These are phyloP conservation scores for Tetradesmus obliquus DNA, from an alignment of 139 green algal species.

Conservation along the genomic window DNA sequence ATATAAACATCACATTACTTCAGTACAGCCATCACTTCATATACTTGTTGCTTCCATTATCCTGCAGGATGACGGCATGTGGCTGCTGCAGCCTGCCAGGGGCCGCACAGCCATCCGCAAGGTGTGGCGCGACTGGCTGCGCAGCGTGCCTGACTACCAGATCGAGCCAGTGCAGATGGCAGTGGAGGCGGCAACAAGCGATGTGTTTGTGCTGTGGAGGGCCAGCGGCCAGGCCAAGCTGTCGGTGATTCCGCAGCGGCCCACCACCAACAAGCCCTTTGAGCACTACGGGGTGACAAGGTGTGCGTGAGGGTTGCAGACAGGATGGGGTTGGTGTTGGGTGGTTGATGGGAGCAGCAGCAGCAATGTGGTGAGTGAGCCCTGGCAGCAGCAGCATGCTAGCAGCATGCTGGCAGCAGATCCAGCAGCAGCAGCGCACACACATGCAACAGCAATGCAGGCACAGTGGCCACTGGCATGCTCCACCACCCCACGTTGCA, in stretches of 20 bases:
- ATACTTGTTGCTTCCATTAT: too few species aligned
- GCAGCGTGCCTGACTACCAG: slow-evolving; percentile 40
- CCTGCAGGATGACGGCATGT: slow-evolving; percentile 45
- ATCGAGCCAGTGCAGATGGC: neutral
- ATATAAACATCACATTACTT: too few species aligned
- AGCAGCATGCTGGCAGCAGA: neutral
- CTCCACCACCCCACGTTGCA: neutral
- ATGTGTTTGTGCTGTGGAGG: slow-evolving; percentile 42
- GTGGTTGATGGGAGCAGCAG: neutral
- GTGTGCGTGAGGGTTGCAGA: neutral
- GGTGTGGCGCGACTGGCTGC: slow-evolving; percentile 38
- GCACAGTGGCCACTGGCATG: neutral
- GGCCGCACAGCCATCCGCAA: slow-evolving; percentile 32
- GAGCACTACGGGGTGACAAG: slow-evolving; percentile 43
- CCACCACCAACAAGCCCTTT: slow-evolving; percentile 43
- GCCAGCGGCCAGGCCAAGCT: slow-evolving; percentile 5
- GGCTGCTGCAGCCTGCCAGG: slow-evolving; percentile 34
- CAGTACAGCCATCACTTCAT: too few species aligned
- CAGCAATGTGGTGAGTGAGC: neutral
- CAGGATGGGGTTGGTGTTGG: neutral
- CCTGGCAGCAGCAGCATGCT: neutral
- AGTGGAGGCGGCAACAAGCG: neutral
- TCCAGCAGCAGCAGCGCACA: neutral
- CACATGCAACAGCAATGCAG: neutral
- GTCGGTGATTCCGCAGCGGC: slow-evolving; percentile 16